Conservation (phyloP, 345 rosid species). For the Gossypium arboreum region DNA sequence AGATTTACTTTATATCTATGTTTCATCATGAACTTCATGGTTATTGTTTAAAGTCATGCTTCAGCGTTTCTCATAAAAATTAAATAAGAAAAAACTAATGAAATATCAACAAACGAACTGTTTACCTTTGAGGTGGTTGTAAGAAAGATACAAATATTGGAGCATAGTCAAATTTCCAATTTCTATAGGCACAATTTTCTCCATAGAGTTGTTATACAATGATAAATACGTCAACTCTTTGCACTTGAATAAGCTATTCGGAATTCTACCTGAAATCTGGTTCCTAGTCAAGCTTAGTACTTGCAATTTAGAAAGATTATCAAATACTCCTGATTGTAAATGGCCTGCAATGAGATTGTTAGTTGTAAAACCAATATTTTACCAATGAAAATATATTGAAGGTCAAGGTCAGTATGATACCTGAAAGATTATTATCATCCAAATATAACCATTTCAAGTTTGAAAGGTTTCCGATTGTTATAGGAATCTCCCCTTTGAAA, state of each 20-base stretch:
- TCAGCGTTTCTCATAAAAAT: too few species aligned
- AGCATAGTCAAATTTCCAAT: background rate
- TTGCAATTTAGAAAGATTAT: too few species aligned
- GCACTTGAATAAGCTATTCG: background rate
- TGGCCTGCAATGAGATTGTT: too few species aligned
- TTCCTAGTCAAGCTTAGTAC: too few species aligned
- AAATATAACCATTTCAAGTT: background rate
- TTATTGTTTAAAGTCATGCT: too few species aligned
- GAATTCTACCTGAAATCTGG: background rate
- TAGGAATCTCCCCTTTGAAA: background rate
- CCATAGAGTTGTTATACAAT: background rate
- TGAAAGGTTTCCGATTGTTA: background rate
- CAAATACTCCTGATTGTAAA: too few species aligned
- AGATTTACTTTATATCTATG: too few species aligned
- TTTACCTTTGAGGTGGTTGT: background rate
- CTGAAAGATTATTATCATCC: background rate
- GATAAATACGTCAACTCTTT: background rate
- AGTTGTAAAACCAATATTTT: too few species aligned
- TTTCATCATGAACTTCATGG: too few species aligned
- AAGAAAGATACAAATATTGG: rapidly evolving
- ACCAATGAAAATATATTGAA: too few species aligned
- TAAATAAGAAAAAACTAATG: too few species aligned
- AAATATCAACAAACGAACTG: background rate
- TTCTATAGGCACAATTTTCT: background rate
- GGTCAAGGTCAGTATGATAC: background rate